These are phyloP conservation scores for Cryphonectria parasitica DNA, from an alignment of 2,329 filamentous ascomycete species.

Conservation along the genomic window DNA sequence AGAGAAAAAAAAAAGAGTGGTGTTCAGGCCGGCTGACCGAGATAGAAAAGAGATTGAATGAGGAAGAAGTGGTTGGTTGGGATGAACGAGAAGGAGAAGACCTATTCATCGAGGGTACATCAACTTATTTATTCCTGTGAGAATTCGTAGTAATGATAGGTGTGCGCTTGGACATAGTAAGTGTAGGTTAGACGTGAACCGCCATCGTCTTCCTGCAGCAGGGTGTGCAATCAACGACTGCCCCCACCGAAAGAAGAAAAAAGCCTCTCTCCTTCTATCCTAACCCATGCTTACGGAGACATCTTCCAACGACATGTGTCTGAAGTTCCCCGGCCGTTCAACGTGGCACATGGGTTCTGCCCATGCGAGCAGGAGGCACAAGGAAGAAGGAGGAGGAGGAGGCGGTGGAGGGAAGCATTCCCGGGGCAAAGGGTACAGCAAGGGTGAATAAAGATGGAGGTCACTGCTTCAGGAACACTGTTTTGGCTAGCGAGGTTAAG, in stretches of 20 bases:
- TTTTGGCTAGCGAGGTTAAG: neutral
- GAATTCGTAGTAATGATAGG: neutral
- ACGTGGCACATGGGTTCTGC: neutral
- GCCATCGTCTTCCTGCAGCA: too few species aligned
- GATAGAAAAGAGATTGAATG: neutral
- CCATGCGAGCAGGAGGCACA: neutral
- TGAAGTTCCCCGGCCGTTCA: neutral
- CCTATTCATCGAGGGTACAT: neutral
- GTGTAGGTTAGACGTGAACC: neutral
- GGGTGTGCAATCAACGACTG: neutral
- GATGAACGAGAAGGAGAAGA: neutral
- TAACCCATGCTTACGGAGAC: constrained; percentile 2
- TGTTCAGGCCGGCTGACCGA: constrained; percentile 16
- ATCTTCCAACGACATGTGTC: constrained; percentile 5
- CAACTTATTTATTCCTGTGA: constrained; percentile 7
- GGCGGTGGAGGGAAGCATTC: neutral
- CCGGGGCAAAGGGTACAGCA: neutral
- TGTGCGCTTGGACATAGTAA: neutral
- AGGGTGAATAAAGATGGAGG: neutral
- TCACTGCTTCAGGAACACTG: neutral
- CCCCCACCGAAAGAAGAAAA: too few species aligned
- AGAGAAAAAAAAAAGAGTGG: neutral
- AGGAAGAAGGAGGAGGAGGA: neutral
- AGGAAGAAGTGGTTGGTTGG: neutral
- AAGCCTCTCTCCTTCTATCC: too few species aligned